phyloP scores from a whole-genome alignment of 805 yeast genomes.

The Yamadazyma kitorensis region DNA sequence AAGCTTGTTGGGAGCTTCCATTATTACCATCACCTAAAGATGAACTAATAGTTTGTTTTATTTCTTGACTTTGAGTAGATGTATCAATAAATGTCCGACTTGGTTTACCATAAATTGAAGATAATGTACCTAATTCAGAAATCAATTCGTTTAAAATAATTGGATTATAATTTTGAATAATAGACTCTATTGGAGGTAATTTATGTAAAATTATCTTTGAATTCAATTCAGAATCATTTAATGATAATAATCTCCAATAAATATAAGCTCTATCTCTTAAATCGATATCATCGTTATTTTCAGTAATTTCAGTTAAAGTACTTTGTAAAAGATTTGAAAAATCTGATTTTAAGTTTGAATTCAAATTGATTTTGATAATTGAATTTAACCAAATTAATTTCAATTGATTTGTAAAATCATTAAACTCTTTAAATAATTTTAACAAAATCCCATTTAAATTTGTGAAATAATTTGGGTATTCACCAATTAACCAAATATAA shows the following conservation, averaged over 20 bases:
- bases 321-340: constrained; percentile 50
- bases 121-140: constrained; percentile 74
- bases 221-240: constrained; percentile 37
- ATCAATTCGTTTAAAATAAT: constrained; percentile 64
- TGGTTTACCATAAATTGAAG: constrained; percentile 89
- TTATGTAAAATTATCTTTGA: constrained; percentile 55
- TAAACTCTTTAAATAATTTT: constrained; percentile 46
- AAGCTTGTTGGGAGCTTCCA: too few species aligned
- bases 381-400: constrained; percentile 61
- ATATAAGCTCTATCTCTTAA: constrained; percentile 77
- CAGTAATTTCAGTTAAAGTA: constrained; percentile 60
- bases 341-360: constrained; percentile 9
- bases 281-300: constrained; percentile 67
- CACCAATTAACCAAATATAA: constrained; percentile 71
- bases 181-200: constrained; percentile 69
- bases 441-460: constrained; percentile 47
- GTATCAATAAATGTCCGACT: constrained; percentile 59
- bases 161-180: constrained; percentile 70
- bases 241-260: constrained; percentile 67
- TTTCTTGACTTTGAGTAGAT: constrained; percentile 31
- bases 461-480: constrained; percentile 61
- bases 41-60: constrained; percentile 12
- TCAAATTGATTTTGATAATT: constrained; percentile 53
- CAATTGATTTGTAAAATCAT: constrained; percentile 56
- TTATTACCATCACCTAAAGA: too few species aligned